Conservation (phyloP, 306 rosid species). For the Vachellia pachyceras region DNA sequence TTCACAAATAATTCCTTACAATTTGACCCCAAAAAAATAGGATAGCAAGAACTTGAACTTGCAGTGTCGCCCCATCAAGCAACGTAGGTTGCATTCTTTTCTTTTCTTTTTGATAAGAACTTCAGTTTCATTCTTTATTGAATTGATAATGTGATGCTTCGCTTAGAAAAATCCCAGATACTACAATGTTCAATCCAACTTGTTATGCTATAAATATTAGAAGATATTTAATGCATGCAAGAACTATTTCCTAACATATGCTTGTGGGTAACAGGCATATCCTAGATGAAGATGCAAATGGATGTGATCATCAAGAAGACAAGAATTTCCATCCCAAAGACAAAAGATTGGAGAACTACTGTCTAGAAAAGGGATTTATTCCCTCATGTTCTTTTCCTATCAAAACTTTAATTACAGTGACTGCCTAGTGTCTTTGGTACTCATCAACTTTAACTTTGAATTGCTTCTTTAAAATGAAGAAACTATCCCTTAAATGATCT, state of each 20-base stretch:
- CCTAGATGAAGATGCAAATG: conserved; percentile 42
- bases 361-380: conserved; percentile 47
- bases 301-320: conserved; percentile 35
- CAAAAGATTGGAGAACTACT: conserved; percentile 35
- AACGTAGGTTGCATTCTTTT: conserved; percentile 18
- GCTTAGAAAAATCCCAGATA: not conserved
- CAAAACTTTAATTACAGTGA: conserved; percentile 33
- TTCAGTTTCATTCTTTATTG: not conserved
- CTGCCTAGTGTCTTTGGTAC: conserved; percentile 40
- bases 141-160: not conserved
- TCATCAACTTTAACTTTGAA: conserved; percentile 37
- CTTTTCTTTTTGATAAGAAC: too few relatives aligned
- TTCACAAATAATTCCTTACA: not conserved
- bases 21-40: not conserved
- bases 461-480: conserved; percentile 21
- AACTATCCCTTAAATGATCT: not conserved
- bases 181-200: not conserved
- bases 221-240: not conserved
- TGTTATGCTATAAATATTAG: not conserved
- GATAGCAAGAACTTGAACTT: not conserved
- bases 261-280: conserved; percentile 31
- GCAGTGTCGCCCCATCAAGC: not conserved
- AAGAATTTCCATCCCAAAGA: conserved; percentile 35
- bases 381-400: conserved; percentile 40
- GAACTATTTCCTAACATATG: conserved; percentile 35